Conservation (phyloP, 768 basidiomycete genomes). For the Neoboletus subvelutipes region DNA sequence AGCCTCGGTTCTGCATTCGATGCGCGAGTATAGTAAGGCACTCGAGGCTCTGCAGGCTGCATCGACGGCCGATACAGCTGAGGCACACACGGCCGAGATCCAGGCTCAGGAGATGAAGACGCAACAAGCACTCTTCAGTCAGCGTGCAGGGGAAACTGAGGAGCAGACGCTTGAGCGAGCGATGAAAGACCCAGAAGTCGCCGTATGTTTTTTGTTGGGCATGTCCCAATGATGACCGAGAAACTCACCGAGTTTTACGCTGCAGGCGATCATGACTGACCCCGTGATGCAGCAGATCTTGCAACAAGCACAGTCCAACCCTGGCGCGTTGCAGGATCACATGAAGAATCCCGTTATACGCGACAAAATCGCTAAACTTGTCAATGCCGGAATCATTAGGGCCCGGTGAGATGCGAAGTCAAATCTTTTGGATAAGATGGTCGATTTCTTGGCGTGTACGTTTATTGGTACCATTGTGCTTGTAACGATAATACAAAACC, state of each 20-base stretch:
- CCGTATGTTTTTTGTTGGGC: conserved; percentile 52
- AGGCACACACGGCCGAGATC: conserved; percentile 84
- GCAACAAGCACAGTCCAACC: conserved; percentile 90
- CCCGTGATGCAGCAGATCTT: conserved; percentile 94
- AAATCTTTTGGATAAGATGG: conserved; percentile 13
- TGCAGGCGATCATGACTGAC: conserved; percentile 79
- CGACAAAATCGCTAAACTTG: conserved; percentile 82
- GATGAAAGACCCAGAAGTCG: conserved; percentile 97
- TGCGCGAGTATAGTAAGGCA: conserved; percentile 91
- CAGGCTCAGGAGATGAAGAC: conserved; percentile 76
- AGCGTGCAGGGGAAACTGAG: conserved; percentile 83
- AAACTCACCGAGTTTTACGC: conserved; percentile 5
- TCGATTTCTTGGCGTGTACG: conserved; percentile 19
- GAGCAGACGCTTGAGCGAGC: conserved; percentile 91
- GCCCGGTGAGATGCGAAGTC: conserved; percentile 53
- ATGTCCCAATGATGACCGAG: not conserved
- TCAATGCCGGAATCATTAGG: conserved; percentile 92
- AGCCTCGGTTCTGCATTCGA: conserved; percentile 75
- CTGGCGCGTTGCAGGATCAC: conserved; percentile 88
- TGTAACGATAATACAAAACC: conserved; percentile 26
- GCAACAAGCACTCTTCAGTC: conserved; percentile 72
- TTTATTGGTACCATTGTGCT: conserved; percentile 22
- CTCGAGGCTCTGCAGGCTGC: conserved; percentile 82
- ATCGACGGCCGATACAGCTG: conserved; percentile 71
- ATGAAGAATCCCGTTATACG: conserved; percentile 89